Percentiles rank a stretch among this genome's conserved stretches.
Conservation (phyloP, 2,329 filamentous ascomycete genomes). For the Daldinia eschscholtzii region DNA sequence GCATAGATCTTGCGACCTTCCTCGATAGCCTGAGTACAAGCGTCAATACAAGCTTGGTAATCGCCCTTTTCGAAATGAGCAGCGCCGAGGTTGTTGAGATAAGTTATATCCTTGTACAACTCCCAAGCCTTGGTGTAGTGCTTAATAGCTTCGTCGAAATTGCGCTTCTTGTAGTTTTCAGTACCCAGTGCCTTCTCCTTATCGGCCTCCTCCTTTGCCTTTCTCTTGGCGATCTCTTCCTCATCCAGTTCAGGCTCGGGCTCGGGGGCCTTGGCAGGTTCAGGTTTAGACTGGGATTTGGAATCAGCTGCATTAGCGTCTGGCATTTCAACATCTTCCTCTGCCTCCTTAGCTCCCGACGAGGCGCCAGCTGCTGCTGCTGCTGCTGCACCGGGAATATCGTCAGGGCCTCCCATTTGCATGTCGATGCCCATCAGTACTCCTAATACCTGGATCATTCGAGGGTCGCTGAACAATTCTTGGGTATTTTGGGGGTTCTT, state of each 20-base stretch:
- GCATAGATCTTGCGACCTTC: slow-evolving; percentile 90
- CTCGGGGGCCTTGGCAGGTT: slow-evolving; percentile 59
- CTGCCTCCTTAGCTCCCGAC: slow-evolving; percentile 59
- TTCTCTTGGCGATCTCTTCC: slow-evolving; percentile 84
- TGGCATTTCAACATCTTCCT: slow-evolving; percentile 83
- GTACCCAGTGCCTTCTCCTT: slow-evolving; percentile 95
- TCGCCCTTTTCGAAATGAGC: slow-evolving; percentile 97
- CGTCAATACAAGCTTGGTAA: slow-evolving; percentile 86
- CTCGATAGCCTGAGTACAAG: slow-evolving; percentile 88
- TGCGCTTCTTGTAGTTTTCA: slow-evolving; percentile 96
- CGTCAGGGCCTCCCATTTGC: slow-evolving; percentile 67
- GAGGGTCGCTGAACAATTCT: slow-evolving; percentile 86
- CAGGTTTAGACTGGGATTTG: slow-evolving; percentile 67
- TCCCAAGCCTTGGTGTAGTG: slow-evolving; percentile 98
- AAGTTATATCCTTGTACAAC: slow-evolving; percentile 93
- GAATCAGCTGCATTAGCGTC: slow-evolving; percentile 66
- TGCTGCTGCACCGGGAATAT: slow-evolving; percentile 52
- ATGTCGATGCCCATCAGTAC: slow-evolving; percentile 95
- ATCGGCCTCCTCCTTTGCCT: slow-evolving; percentile 92
- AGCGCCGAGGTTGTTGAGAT: slow-evolving; percentile 95
- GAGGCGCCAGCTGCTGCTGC: slow-evolving; percentile 50
- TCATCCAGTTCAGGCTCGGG: slow-evolving; percentile 80
- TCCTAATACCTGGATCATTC: slow-evolving; percentile 93
- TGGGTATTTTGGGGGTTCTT: slow-evolving; percentile 84
- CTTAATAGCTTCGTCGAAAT: slow-evolving; percentile 93